These are phyloP conservation scores for Galeopsis tetrahit DNA, from an alignment of 257 asterid species.

Conservation along the genomic window DNA sequence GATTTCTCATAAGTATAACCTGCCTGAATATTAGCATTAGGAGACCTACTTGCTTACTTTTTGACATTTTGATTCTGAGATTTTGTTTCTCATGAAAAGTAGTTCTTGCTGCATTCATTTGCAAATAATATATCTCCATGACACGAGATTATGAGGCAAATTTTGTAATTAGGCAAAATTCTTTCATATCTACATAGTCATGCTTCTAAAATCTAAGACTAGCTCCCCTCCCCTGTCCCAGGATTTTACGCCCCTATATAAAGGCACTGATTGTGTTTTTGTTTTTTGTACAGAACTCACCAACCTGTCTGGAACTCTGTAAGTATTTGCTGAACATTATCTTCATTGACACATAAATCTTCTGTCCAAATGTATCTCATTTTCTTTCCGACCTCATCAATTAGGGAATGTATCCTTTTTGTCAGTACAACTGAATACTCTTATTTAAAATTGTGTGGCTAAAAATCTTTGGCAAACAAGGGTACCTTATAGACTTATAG, in stretches of 20 bases:
- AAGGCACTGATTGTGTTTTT: constrained; percentile 37
- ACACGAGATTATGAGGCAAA: constrained; percentile 2
- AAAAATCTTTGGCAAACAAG: constrained; percentile 5
- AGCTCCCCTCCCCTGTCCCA: neutral
- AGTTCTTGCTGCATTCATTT: constrained; percentile 1
- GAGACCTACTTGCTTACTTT: neutral
- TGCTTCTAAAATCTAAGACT: constrained; percentile 24
- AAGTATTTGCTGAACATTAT: constrained; percentile 52
- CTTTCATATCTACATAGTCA: neutral
- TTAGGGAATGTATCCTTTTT: constrained; percentile 11
- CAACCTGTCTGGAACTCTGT: constrained; percentile 94
- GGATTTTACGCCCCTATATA: constrained; percentile 17
- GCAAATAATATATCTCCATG: neutral
- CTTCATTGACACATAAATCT: constrained; percentile 23
- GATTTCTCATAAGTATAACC: neutral
- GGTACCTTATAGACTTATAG: neutral
- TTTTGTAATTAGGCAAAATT: neutral
- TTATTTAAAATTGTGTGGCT: constrained; percentile 8
- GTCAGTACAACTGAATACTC: constrained; percentile 11
- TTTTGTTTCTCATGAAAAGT: constrained; percentile 9
- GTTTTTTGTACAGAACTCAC: constrained; percentile 66
- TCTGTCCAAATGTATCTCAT: constrained; percentile 23
- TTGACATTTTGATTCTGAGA: neutral
- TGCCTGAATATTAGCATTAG: neutral
- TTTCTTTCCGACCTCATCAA: constrained; percentile 14